Percentiles rank a stretch among this genome's conserved stretches.
These are phyloP conservation scores for Taphrina betulina DNA, from an alignment of 1,139 yeast genomes.

Conservation along the genomic window DNA sequence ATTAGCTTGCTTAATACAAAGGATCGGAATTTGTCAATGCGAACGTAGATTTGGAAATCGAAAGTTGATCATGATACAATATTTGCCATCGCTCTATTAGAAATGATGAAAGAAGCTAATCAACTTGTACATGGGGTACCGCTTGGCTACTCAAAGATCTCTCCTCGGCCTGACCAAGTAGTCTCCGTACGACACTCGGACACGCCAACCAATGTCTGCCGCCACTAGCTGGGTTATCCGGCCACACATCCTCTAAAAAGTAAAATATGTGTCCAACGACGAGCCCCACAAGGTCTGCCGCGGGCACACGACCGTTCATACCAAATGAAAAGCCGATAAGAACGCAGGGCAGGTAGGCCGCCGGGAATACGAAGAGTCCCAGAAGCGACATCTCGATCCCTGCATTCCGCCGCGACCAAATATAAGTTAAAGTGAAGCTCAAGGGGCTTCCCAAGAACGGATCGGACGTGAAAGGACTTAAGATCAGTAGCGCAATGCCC, in stretches of 20 bases:
- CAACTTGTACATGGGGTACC: conserved; percentile 12
- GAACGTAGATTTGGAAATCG: too few relatives aligned
- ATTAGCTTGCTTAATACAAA: too few relatives aligned
- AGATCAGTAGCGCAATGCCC: conserved; percentile 42
- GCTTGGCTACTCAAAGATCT: background rate
- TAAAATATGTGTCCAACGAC: conserved; percentile 50
- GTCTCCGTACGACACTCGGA: conserved; percentile 3
- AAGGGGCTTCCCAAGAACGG: conserved; percentile 47
- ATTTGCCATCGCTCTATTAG: too few relatives aligned
- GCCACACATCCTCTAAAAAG: conserved; percentile 50
- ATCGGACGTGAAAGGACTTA: conserved; percentile 44
- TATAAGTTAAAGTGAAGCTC: conserved; percentile 47
- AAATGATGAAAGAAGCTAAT: too few relatives aligned
- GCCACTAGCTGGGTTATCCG: conserved; percentile 38
- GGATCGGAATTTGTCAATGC: too few relatives aligned
- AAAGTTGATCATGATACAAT: too few relatives aligned
- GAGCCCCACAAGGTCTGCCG: conserved; percentile 47
- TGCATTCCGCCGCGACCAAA: conserved; percentile 53
- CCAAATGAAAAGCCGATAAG: conserved; percentile 42
- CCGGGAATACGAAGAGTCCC: conserved; percentile 48
- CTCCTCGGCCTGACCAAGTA: conserved; percentile 12
- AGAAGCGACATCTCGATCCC: conserved; percentile 46
- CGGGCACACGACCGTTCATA: conserved; percentile 40
- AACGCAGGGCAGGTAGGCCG: conserved; percentile 51
- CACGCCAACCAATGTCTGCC: conserved; percentile 22